phyloP scores from a whole-genome alignment of 345 rosid genomes.

The Gossypium ekmanianum region DNA sequence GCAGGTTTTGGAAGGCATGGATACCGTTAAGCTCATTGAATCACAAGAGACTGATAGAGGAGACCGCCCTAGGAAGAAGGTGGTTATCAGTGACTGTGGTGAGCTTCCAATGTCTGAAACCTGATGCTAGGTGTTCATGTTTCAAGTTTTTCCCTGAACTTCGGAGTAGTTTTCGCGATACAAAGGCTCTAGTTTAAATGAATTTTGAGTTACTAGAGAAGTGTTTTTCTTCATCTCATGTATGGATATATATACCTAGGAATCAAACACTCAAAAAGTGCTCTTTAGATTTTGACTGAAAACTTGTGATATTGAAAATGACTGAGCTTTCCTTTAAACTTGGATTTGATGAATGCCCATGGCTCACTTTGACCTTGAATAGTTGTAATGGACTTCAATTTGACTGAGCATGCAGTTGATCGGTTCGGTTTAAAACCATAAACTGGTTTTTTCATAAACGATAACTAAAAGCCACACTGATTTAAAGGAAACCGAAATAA shows the following conservation, averaged over 20 bases:
- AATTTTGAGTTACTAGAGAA: not conserved
- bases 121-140: constrained; percentile 22
- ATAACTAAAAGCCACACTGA: too few relatives aligned
- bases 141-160: not conserved
- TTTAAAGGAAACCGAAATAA: too few relatives aligned
- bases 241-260: not conserved
- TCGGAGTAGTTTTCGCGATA: constrained; percentile 1
- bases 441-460: too few relatives aligned
- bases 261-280: not conserved
- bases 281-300: too few relatives aligned
- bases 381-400: not conserved
- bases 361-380: not conserved
- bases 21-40: constrained; percentile 67
- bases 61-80: constrained; percentile 88
- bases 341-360: not conserved
- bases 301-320: too few relatives aligned
- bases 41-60: constrained; percentile 91
- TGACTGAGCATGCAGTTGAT: too few relatives aligned
- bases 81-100: constrained; percentile 77
- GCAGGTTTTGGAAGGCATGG: constrained; percentile 96
- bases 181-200: constrained; percentile 1
- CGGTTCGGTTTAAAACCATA: too few relatives aligned
- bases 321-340: too few relatives aligned
- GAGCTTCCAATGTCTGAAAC: constrained; percentile 73
- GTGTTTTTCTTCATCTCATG: not conserved